Percentiles rank a stretch among this genome's conserved stretches.
Evolutionary conservation across 2,329 filamentous ascomycete species (phyloP).

Genomic region (Trichoderma oligosporum): DNA sequence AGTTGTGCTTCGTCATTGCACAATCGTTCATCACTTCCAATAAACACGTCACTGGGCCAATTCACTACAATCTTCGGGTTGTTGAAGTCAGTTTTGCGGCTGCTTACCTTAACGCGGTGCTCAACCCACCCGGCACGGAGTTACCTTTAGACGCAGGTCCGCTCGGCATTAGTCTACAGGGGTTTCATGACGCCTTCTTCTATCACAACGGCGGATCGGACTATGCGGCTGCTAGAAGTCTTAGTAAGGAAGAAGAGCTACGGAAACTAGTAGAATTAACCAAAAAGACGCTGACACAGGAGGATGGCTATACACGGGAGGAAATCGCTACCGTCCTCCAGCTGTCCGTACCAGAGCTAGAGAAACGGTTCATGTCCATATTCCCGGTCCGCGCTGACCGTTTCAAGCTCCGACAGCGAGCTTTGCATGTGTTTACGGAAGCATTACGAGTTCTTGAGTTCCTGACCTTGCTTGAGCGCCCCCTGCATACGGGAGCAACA

Average conservation of each 20-base stretch:
- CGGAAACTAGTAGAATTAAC: slow-evolving; percentile 66
- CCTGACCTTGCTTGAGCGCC: slow-evolving; percentile 66
- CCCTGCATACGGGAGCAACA: slow-evolving; percentile 38
- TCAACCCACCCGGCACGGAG: slow-evolving; percentile 53
- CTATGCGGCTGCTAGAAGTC: slow-evolving; percentile 41
- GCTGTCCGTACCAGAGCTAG: slow-evolving; percentile 66
- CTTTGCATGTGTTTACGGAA: slow-evolving; percentile 87
- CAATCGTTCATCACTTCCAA: slow-evolving; percentile 92
- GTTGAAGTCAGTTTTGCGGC: slow-evolving; percentile 93
- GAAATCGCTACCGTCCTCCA: slow-evolving; percentile 73
- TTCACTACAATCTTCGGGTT: slow-evolving; percentile 94
- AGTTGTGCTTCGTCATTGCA: slow-evolving; percentile 87
- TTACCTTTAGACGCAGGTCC: slow-evolving; percentile 78
- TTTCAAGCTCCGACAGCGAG: slow-evolving; percentile 84
- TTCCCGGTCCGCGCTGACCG: slow-evolving; percentile 84
- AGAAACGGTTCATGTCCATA: slow-evolving; percentile 74
- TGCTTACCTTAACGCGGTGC: slow-evolving; percentile 56
- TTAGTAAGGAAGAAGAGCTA: slow-evolving; percentile 62
- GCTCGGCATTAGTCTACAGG: slow-evolving; percentile 75
- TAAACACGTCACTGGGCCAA: slow-evolving; percentile 88
- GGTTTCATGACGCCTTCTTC: slow-evolving; percentile 83
- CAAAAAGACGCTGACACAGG: slow-evolving; percentile 66
- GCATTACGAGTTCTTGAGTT: slow-evolving; percentile 83
- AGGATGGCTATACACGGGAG: slow-evolving; percentile 82
- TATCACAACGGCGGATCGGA: slow-evolving; percentile 40